Evolutionary conservation across 352 stramenopile genomes (phyloP), one percentile per base, ranked within the genome.

Genomic region (Globisporangium megalacanthum): DNA sequence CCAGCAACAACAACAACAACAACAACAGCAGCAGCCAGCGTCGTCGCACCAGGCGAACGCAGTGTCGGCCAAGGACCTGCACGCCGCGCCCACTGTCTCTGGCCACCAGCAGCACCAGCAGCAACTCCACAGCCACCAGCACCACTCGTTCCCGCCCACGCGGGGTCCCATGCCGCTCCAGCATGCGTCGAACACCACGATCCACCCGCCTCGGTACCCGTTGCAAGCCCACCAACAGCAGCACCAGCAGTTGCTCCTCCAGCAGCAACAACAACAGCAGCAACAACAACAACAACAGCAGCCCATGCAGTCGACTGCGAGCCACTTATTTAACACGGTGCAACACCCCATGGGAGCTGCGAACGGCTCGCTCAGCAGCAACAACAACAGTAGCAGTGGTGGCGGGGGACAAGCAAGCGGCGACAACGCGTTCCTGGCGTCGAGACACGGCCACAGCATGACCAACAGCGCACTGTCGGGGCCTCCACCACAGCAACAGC

Each of bases 291-390:
- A 49, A 9, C 52, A 57, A 13, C 52, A 58, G 13, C 53, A 49
- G 14, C 41, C 55, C 15, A 61, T 55, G 55, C 46, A 54, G 45
- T 5, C 58, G n/a, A 63, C 13, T 20, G 29, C 58, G 22, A 49
- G 20, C 46, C 57, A 57, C 37, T 51, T 63, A 61, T 63, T 58
- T 57, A 63, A 63, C 47, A 63, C 42, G 9, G 4, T 49, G 44
- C 44, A 49, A 20, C 25, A 49, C 44, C 44, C 44, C 4, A 45
- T 58, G 52, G 45, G 52, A 11, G 6, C 37, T 6, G 20, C 19
- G 11, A 52, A 19, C 29, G 20, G 29, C 44, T 51, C 31, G 14
- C 39, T 20, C 4, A 19, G 3, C 31, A 33, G n/a, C 13, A 19
- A 29, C 25, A 29, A 4, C 25, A 29, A 29, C 25, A 29, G 4